Evolutionary conservation across 2,329 filamentous ascomycete species (phyloP).

Genomic region (Thelonectria rubi): DNA sequence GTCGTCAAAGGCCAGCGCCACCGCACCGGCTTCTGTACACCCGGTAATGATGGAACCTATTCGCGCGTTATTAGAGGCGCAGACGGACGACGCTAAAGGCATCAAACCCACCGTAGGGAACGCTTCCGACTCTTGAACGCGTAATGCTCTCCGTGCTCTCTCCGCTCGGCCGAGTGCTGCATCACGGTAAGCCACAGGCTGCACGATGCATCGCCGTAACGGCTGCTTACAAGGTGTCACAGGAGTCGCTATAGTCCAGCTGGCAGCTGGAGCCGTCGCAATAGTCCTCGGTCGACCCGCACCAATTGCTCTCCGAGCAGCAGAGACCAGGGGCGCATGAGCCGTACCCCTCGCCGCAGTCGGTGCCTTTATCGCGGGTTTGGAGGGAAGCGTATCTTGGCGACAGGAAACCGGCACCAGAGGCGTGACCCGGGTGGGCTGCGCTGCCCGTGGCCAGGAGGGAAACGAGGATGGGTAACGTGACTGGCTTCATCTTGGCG

Average conservation of each 20-base stretch:
- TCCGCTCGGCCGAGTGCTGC: slow-evolving; percentile 45
- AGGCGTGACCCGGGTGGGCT: slow-evolving; percentile 8
- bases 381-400: slow-evolving; percentile 19
- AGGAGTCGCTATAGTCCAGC: slow-evolving; percentile 50
- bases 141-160: slow-evolving; percentile 44
- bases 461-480: slow-evolving; percentile 21
- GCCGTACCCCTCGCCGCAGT: slow-evolving; percentile 49
- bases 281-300: slow-evolving; percentile 47
- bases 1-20: slow-evolving; percentile 58
- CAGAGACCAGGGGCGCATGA: slow-evolving; percentile 47
- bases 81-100: background rate
- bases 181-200: slow-evolving; percentile 12
- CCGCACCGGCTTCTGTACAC: slow-evolving; percentile 45
- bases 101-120: slow-evolving; percentile 48
- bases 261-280: slow-evolving; percentile 52
- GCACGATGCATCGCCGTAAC: too few species aligned
- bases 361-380: slow-evolving; percentile 25
- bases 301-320: slow-evolving; percentile 50
- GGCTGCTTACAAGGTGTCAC: slow-evolving; percentile 51
- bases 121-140: slow-evolving; percentile 45
- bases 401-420: background rate
- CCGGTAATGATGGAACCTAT: slow-evolving; percentile 41
- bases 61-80: background rate
- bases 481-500: slow-evolving; percentile 28
- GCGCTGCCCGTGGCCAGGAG: slow-evolving; percentile 27